These are phyloP conservation scores for Senna tora DNA, from an alignment of 306 rosid species.

Conservation along the genomic window DNA sequence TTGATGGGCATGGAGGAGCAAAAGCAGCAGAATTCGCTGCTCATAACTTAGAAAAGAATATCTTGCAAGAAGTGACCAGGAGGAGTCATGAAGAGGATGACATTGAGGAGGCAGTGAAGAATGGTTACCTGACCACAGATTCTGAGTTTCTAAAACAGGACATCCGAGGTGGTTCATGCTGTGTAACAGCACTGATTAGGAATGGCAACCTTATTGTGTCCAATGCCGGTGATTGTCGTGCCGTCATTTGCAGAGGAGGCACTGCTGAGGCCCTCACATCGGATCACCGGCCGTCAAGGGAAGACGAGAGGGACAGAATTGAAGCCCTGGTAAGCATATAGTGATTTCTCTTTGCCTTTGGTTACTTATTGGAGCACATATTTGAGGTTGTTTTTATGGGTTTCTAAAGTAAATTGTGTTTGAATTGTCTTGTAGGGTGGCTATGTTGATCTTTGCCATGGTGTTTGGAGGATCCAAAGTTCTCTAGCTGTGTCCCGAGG, in stretches of 20 bases:
- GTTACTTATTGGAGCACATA: neutral
- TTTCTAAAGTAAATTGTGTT: conserved; percentile 12
- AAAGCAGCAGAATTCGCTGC: conserved; percentile 72
- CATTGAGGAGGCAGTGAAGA: conserved; percentile 55
- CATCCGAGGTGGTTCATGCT: conserved; percentile 59
- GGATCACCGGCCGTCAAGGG: conserved; percentile 68
- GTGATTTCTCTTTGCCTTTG: neutral
- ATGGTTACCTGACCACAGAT: conserved; percentile 64
- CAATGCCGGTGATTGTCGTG: conserved; percentile 69
- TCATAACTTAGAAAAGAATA: conserved; percentile 55
- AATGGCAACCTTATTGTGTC: conserved; percentile 58
- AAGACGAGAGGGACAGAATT: conserved; percentile 78
- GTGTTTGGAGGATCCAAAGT: conserved; percentile 92
- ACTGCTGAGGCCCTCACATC: conserved; percentile 60
- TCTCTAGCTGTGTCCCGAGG: conserved; percentile 90
- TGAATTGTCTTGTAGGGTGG: conserved; percentile 73
- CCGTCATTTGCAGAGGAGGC: conserved; percentile 62
- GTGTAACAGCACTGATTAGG: conserved; percentile 63
- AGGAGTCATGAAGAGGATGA: conserved; percentile 28
- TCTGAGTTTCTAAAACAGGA: conserved; percentile 60
- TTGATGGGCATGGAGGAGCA: conserved; percentile 74
- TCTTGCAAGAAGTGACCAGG: conserved; percentile 46
- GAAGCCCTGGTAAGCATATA: conserved; percentile 64
- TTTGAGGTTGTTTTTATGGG: conserved; percentile 12
- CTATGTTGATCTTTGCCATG: conserved; percentile 83